Evolutionary conservation across 1,284 basidiomycete species (phyloP).

Genomic region (Malassezia psittaci): DNA sequence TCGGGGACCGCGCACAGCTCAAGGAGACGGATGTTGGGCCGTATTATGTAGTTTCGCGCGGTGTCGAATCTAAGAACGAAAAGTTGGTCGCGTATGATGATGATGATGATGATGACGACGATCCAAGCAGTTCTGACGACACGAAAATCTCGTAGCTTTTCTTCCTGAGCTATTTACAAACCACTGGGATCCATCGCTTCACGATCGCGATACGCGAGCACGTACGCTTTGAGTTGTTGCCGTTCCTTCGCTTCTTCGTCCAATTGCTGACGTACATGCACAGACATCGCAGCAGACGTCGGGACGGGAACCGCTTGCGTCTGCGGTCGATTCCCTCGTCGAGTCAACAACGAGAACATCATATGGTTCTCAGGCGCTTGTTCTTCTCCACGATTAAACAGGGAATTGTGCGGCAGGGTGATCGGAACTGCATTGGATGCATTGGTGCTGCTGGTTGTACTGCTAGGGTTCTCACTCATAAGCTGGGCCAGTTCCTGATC

Average conservation of each 20-base stretch:
- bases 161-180: background rate
- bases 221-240: conserved; percentile 39
- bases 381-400: background rate
- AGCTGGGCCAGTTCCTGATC: conserved; percentile 90
- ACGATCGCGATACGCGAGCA: conserved; percentile 28
- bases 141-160: background rate
- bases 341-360: conserved; percentile 87
- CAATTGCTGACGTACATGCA: conserved; percentile 37
- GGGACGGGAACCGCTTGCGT: conserved; percentile 37
- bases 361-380: conserved; percentile 50
- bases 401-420: conserved; percentile 30
- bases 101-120: conserved; percentile 7
- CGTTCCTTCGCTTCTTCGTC: conserved; percentile 35
- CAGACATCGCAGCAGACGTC: conserved; percentile 29
- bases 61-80: conserved; percentile 35
- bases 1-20: conserved; percentile 70
- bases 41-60: conserved; percentile 62
- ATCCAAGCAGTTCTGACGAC: background rate
- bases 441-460: conserved; percentile 50
- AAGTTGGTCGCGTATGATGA: conserved; percentile 24
- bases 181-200: background rate
- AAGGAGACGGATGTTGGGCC: conserved; percentile 76
- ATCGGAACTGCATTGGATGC: background rate
- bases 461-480: conserved; percentile 54
- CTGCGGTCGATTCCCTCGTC: conserved; percentile 84